Base-by-base conservation (phyloP, 2,329 filamentous ascomycete genomes). In the Huntiella savannae region DNA sequence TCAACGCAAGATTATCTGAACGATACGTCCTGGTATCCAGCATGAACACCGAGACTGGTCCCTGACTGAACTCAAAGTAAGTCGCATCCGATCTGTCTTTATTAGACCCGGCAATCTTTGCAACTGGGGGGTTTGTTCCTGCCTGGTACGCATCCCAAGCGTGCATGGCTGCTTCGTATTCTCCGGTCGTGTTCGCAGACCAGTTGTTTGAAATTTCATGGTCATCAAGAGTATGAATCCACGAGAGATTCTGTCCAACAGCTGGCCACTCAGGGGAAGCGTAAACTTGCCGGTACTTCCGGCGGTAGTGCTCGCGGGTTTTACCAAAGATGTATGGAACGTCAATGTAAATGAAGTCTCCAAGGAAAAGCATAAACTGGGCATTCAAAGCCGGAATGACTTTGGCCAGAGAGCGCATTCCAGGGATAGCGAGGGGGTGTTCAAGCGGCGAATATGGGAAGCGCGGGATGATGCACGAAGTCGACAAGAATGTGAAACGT, bases 151-250 rank as follows among this genome's bases (percentile, higher is more conserved):
- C 75, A 41, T 78, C 67, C 67, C 82, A 98, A 1, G 88, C 84
- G 50, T 92, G 85, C 39, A 82, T 75, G 4, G 88, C 87, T 0
- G 80, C 74, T 2, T 70, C 62, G 57, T 88, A 95, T 0, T 93
- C 73, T 4, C 83, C 82, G 0, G 83, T 86, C 11, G 74, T 79
- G 58, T 88, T 91, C 13, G 72, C 69, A 50, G 80, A 77, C 86
- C 87, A 96, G 62, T 96, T 91, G 55, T 98, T 96, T 4, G 74
- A 73, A 51, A 98, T 95, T 58, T 98, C 91, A 56, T 98, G 91
- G 58, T 98, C 91, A 57, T 98, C 91, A 5, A 95, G 73, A 2
- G 93, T 87, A 57, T 98, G 91, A 39, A 96, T 84, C 91, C 91
- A 98, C 55, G 87, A 92, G n/a, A 96, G 66, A 47, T 85, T 78